Evolutionary conservation across 106 monocot species (phyloP), one percentile per base, ranked within the genome.

Genomic region (Vanilla planifolia): DNA sequence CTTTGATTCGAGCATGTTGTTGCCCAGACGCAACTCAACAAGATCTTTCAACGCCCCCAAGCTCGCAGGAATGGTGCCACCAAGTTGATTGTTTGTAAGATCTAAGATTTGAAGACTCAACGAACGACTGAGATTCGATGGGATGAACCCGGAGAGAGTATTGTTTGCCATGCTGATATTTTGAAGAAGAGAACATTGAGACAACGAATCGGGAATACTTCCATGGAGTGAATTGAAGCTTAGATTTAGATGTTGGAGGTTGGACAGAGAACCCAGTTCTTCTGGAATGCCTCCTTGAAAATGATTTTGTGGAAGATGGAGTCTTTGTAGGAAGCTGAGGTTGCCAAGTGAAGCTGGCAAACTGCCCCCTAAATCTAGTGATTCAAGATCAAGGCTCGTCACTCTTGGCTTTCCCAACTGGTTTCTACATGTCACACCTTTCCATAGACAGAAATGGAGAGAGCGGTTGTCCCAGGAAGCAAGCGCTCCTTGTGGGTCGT

Each of bases 401-500:
- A 79, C 79, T 39, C 73, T 34, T 3, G 26, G 3, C 3, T 22
- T 24, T 11, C 26, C 25, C 24, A 20, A 8, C 23, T 8, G 23
- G 24, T 3, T 48, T 19, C 36, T 33, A 30, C 82, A 83, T 0
- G 43, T 72, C 13, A 87, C 69, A 1, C 86, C 81, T 15, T 8
- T 3, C 81, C 78, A 79, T 0, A 43, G 5, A 69, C 86, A 87
- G 57, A 25, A 36, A 3, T 29, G 13, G 25, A 43, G 25, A 7
- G 71, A 46, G 11, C 17, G 1, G 25, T 67, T 45, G 55, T 61
- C 76, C 81, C 82, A 82, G 1, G 81, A 82, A 15, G 51, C 10
- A 19, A 81, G 29, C 2, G 51, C 33, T 30, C n/a, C 32, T 0
- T 13, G 29, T 0, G 72, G 75, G 29, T 68, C 68, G 9, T 57